A percentile compares a stretch with the other conserved stretches of the same genome.
Conservation (phyloP, 805 yeast species). For the Wickerhamomyces subpelliculosus region DNA sequence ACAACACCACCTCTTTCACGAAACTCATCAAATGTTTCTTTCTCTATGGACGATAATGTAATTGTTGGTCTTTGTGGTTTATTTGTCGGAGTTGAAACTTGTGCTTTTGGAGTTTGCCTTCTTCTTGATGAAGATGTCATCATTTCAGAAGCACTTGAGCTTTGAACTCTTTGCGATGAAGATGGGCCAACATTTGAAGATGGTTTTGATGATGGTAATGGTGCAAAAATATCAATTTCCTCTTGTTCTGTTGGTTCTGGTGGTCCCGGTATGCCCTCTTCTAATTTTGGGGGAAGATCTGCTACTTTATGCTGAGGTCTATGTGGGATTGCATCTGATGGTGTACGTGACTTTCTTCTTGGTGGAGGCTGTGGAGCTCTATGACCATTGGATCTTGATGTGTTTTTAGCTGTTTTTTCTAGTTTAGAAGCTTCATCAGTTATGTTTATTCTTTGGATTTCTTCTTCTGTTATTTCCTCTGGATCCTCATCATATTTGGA, state of each 20-base stretch:
- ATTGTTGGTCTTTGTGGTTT: conserved; percentile 5
- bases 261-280: no score
- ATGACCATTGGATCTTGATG: no score
- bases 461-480: conserved; percentile 32
- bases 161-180: conserved; percentile 1
- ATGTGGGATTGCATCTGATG: neutral
- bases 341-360: conserved; percentile 1
- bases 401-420: no score
- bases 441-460: conserved; percentile 7
- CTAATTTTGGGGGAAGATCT: no score
- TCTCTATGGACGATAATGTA: conserved; percentile 14
- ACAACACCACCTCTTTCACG: conserved; percentile 53
- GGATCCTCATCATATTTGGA: conserved; percentile 40
- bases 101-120: conserved; percentile 4
- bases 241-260: conserved; percentile 1
- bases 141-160: conserved; percentile 10
- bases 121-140: conserved; percentile 19
- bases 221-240: conserved; percentile 8
- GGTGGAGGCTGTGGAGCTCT: neutral
- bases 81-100: conserved; percentile 1
- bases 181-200: neutral
- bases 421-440: no score
- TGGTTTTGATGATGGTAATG: conserved; percentile 1
- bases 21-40: conserved; percentile 35
- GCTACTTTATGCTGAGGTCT: no score